Evolutionary conservation across 371 early-diverging fungal genomes (phyloP), one percentile per base, ranked within the genome.

Genomic region (Capniomyces stellatus): DNA sequence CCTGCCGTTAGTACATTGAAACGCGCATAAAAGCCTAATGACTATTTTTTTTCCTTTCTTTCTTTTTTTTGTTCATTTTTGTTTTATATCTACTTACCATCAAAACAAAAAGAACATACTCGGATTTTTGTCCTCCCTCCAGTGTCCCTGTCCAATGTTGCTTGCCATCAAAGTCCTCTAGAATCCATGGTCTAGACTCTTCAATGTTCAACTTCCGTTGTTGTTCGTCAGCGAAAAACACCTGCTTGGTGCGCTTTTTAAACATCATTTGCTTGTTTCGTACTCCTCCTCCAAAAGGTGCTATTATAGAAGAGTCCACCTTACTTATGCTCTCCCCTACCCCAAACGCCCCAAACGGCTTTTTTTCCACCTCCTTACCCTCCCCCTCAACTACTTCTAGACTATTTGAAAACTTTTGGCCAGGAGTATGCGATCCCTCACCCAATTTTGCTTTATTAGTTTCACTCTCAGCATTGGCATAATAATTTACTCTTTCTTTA

Each of bases 31-130:
- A n/a, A n/a, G n/a, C n/a, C n/a, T n/a, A n/a, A n/a, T n/a, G n/a
- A n/a, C n/a, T n/a, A n/a, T n/a, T n/a, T n/a, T n/a, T n/a, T n/a
- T n/a, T n/a, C n/a, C n/a, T n/a, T n/a, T n/a, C n/a, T n/a, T n/a
- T n/a, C n/a, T n/a, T n/a, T n/a, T n/a, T n/a, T n/a, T n/a, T n/a
- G n/a, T n/a, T n/a, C n/a, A n/a, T n/a, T n/a, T n/a, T n/a, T n/a
- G n/a, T n/a, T n/a, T n/a, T n/a, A n/a, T n/a, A n/a, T n/a, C n/a
- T n/a, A 40, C 13, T 40, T 44, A 44, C 46, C 59, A 78, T 69
- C 52, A 87, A 72, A 39, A 89, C 80, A 71, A 92, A 87, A 54
- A 91, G 63, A 31, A 85, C 79, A 60, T 88, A 85, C 54, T 83
- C 71, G 1, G 83, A 75, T 29, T 70, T 72, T 49, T 85, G 82